Conservation (phyloP, 768 basidiomycete species). For the Clitopilus hobsonii region DNA sequence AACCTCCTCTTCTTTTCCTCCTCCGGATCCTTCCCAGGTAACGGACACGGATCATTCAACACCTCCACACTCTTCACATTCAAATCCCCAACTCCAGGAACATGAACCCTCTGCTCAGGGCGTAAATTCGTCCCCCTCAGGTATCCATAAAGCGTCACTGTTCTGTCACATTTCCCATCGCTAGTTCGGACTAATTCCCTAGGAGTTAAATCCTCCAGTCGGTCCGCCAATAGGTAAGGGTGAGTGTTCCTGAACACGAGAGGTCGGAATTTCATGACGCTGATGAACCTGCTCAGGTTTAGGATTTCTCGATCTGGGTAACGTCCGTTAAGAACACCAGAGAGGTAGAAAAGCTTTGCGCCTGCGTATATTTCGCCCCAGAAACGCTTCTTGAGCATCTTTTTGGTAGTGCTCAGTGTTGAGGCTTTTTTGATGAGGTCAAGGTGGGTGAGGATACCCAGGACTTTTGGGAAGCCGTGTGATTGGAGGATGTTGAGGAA, state of each 20-base stretch:
- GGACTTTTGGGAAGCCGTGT: constrained; percentile 98
- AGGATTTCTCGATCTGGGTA: constrained; percentile 97
- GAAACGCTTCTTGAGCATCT: constrained; percentile 93
- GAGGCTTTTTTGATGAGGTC: constrained; percentile 94
- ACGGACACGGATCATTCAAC: constrained; percentile 92
- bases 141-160: constrained; percentile 91
- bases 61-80: constrained; percentile 66
- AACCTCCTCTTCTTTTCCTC: constrained; percentile 72
- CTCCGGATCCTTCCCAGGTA: constrained; percentile 89
- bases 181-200: constrained; percentile 74
- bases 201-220: constrained; percentile 91
- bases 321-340: constrained; percentile 93
- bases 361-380: constrained; percentile 99
- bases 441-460: constrained; percentile 92
- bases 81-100: constrained; percentile 93
- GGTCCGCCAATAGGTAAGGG: constrained; percentile 92
- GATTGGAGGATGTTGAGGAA: constrained; percentile 96
- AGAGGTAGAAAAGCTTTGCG: constrained; percentile 96
- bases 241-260: constrained; percentile 94
- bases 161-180: constrained; percentile 91
- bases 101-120: constrained; percentile 75
- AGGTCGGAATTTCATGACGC: constrained; percentile 98
- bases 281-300: constrained; percentile 93
- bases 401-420: constrained; percentile 85
- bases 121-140: constrained; percentile 86